These are phyloP conservation scores for Colletotrichum sp. DNA, from an alignment of 2,329 filamentous ascomycete genomes.

Conservation along the genomic window DNA sequence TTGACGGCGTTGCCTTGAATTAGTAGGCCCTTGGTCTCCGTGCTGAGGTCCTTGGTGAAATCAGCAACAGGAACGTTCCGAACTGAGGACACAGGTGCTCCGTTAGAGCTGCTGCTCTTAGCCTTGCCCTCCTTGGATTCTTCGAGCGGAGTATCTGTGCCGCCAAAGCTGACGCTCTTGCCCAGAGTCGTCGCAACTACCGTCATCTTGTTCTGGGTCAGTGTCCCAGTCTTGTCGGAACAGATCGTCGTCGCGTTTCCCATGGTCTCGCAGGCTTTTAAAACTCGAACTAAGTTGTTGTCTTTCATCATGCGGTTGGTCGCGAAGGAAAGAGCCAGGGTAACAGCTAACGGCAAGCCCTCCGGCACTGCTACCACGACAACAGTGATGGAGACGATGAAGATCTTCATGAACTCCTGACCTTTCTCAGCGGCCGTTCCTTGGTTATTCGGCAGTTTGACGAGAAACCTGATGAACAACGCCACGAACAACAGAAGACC, in stretches of 20 bases:
- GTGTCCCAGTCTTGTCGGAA: constrained; percentile 34
- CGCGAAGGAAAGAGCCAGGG: constrained; percentile 70
- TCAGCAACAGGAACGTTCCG: neutral
- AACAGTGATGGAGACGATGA: constrained; percentile 70
- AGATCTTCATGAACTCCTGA: constrained; percentile 62
- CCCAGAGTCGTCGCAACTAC: constrained; percentile 76
- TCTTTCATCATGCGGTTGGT: constrained; percentile 72
- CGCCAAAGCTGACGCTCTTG: constrained; percentile 34
- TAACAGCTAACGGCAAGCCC: constrained; percentile 71
- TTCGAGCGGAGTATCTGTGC: constrained; percentile 30
- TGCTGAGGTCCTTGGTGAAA: constrained; percentile 7
- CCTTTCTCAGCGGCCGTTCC: constrained; percentile 59
- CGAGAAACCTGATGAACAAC: constrained; percentile 79
- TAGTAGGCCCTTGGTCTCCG: constrained; percentile 40
- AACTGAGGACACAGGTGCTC: neutral
- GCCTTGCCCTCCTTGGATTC: constrained; percentile 29
- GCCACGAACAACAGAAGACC: constrained; percentile 80
- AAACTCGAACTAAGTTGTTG: constrained; percentile 72
- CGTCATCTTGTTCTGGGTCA: constrained; percentile 69
- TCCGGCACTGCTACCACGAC: constrained; percentile 74
- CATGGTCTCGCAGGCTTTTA: constrained; percentile 75
- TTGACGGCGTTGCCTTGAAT: constrained; percentile 71
- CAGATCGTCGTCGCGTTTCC: constrained; percentile 78
- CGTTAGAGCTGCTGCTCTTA: constrained; percentile 25
- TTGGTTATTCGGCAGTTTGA: constrained; percentile 57